Percentiles rank a stretch among this genome's conserved stretches.
phyloP scores from a whole-genome alignment of 2,329 filamentous ascomycete genomes.

The Fusarium kyushuense region DNA sequence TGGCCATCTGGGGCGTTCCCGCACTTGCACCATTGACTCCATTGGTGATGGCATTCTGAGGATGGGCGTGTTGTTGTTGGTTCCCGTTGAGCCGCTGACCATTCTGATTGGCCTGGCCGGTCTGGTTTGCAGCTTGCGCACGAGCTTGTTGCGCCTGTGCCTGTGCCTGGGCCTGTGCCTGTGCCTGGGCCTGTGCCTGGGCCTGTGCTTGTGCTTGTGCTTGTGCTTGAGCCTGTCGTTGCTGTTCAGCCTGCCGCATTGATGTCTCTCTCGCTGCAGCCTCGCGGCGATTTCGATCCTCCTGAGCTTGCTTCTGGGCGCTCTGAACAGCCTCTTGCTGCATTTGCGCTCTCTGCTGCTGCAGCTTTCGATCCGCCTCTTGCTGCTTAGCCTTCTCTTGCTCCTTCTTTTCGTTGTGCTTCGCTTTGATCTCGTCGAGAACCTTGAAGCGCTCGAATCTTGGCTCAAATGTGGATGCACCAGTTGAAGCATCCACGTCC shows the following conservation, averaged over 20 bases:
- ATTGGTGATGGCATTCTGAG: conserved; percentile 52
- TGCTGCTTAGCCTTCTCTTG: conserved; percentile 78
- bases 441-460: conserved; percentile 93
- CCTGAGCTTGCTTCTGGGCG: conserved; percentile 58
- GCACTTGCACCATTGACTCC: conserved; percentile 57
- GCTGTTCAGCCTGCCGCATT: conserved; percentile 53
- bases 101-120: conserved; percentile 46
- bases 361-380: conserved; percentile 68
- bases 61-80: conserved; percentile 53
- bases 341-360: conserved; percentile 59
- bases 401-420: conserved; percentile 81
- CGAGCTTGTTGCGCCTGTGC: conserved; percentile 46
- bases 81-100: conserved; percentile 44
- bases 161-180: conserved; percentile 52
- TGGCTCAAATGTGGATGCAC: conserved; percentile 80
- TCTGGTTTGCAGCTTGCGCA: conserved; percentile 49
- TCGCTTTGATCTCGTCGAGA: conserved; percentile 83
- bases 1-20: conserved; percentile 55
- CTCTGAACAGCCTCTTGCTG: conserved; percentile 60
- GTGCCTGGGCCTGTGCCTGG: conserved; percentile 49
- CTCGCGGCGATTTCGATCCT: conserved; percentile 56
- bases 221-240: conserved; percentile 52
- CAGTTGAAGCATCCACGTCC: conserved; percentile 80
- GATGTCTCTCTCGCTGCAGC: conserved; percentile 54
- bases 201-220: conserved; percentile 47